Conservation (phyloP, 768 basidiomycete genomes). For the Sporobolomyces roseus region DNA sequence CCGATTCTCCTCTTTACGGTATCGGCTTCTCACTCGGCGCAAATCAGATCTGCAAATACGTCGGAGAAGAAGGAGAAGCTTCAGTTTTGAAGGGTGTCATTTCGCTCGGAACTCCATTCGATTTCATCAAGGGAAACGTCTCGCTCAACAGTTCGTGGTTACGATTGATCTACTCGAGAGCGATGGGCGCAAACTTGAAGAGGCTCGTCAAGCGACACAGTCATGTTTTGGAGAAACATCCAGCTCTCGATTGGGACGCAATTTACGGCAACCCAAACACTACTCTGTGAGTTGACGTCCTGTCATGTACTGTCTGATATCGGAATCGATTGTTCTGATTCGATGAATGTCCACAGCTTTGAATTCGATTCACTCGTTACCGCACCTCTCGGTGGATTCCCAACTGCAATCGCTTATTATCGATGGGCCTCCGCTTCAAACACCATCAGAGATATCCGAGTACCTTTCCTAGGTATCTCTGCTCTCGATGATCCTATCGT, state of each 20-base stretch:
- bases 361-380: constrained; percentile 55
- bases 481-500: constrained; percentile 75
- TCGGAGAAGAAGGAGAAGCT: constrained; percentile 45
- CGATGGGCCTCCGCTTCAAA: constrained; percentile 58
- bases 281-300: constrained; percentile 30
- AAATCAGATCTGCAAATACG: constrained; percentile 82
- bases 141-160: constrained; percentile 51
- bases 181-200: constrained; percentile 68
- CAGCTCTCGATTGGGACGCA: constrained; percentile 29
- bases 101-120: constrained; percentile 67
- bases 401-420: constrained; percentile 50
- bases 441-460: constrained; percentile 58
- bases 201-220: constrained; percentile 14
- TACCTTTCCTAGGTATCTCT: constrained; percentile 73
- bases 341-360: neutral
- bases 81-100: constrained; percentile 59
- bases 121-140: constrained; percentile 42
- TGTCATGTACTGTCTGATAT: too few relatives aligned
- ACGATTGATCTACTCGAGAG: constrained; percentile 67
- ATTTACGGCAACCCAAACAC: constrained; percentile 37
- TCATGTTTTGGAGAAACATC: constrained; percentile 18
- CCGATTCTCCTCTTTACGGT: constrained; percentile 74
- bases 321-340: neutral
- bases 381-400: constrained; percentile 54
- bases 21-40: constrained; percentile 92